Evolutionary conservation across 306 rosid genomes (phyloP).

Genomic region (Quercus rubra): DNA sequence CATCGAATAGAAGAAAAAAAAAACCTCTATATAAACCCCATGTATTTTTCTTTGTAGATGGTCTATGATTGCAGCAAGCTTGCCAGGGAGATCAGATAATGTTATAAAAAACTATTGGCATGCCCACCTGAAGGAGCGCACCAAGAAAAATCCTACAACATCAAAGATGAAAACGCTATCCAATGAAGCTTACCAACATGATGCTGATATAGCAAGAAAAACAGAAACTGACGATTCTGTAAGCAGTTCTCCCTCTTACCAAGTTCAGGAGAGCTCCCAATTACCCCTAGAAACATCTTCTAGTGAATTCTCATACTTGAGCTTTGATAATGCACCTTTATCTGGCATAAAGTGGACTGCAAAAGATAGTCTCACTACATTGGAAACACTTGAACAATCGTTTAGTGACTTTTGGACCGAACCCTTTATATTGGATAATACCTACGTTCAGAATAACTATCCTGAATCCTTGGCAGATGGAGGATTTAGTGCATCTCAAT

Average conservation of each 20-base stretch:
- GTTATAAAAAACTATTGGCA: constrained; percentile 71
- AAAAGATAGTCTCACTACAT: constrained; percentile 10
- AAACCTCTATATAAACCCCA: not conserved
- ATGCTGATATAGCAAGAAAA: too few relatives aligned
- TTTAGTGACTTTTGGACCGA: too few relatives aligned
- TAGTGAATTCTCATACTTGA: constrained; percentile 10
- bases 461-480: too few relatives aligned
- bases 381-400: too few relatives aligned
- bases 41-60: constrained; percentile 34
- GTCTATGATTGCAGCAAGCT: constrained; percentile 53
- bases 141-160: not conserved
- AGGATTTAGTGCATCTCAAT: too few relatives aligned
- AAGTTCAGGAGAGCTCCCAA: constrained; percentile 37
- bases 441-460: too few relatives aligned
- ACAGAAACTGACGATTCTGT: too few relatives aligned
- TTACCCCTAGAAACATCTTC: constrained; percentile 19
- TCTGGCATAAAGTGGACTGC: not conserved
- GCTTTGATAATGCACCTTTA: not conserved
- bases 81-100: constrained; percentile 72
- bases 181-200: not conserved
- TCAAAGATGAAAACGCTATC: not conserved
- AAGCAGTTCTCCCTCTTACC: too few relatives aligned
- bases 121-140: constrained; percentile 46
- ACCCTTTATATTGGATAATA: too few relatives aligned
- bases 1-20: too few relatives aligned